phyloP scores from a whole-genome alignment of 495 filamentous ascomycete species.

The Astrocystis sublimbata region DNA sequence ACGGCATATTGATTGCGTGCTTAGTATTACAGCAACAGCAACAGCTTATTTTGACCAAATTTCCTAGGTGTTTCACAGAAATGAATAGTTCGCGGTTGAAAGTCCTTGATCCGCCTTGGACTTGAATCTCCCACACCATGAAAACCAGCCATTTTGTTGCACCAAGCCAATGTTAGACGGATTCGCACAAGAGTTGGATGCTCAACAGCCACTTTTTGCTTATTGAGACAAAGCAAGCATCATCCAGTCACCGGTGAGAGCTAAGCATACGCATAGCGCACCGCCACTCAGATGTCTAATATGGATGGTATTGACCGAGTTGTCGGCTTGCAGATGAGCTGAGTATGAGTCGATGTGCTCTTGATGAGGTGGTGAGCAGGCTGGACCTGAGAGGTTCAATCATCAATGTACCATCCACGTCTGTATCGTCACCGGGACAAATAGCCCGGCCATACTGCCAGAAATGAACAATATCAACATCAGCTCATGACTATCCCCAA shows the following conservation, averaged over 20 bases:
- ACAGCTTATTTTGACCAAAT: too few species aligned
- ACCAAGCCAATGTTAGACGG: too few species aligned
- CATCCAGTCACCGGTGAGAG: background rate
- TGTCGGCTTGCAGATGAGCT: background rate
- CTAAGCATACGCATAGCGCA: background rate
- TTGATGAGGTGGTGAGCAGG: background rate
- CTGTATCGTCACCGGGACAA: background rate
- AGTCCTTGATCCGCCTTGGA: too few species aligned
- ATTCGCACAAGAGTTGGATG: background rate
- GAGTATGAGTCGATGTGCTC: background rate
- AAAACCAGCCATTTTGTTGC: background rate
- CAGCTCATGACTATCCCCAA: slow-evolving; percentile 1
- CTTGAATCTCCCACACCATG: too few species aligned
- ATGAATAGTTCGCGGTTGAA: too few species aligned
- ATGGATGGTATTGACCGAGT: background rate
- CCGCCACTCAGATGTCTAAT: background rate
- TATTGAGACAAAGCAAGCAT: background rate
- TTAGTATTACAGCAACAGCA: too few species aligned
- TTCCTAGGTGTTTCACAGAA: too few species aligned
- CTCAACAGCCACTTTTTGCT: background rate
- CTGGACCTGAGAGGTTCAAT: background rate
- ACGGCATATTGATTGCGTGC: too few species aligned
- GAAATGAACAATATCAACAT: background rate
- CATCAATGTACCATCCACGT: background rate
- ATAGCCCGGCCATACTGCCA: background rate